A percentile compares a stretch with the other conserved stretches of the same genome.
Conservation (phyloP, 352 stramenopile genomes). For the Phytophthora multivora region DNA sequence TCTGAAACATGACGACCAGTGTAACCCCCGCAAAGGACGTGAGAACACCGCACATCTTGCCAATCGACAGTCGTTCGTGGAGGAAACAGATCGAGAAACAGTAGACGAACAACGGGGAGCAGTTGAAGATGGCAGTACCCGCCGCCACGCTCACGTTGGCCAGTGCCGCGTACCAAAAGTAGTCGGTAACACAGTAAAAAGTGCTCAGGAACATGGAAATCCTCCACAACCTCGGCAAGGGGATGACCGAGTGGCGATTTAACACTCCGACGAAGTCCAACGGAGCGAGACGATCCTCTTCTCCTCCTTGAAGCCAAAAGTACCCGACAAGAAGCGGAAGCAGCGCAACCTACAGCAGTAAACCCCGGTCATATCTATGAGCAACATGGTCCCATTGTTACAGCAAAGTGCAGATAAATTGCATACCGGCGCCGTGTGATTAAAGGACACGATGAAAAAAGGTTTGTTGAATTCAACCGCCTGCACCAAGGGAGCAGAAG, state of each 20-base stretch:
- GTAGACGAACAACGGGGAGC: conserved; percentile 67
- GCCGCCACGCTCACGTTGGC: conserved; percentile 53
- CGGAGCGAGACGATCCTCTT: conserved; percentile 13
- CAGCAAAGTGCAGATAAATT: background rate
- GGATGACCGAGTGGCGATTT: conserved; percentile 42
- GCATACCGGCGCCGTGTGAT: conserved; percentile 45
- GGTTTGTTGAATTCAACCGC: conserved; percentile 47
- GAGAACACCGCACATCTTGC: conserved; percentile 51
- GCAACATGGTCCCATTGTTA: background rate
- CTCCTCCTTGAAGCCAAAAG: conserved; percentile 31
- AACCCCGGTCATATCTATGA: background rate
- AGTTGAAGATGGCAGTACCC: conserved; percentile 63
- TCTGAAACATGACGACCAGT: conserved; percentile 54
- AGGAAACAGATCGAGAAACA: conserved; percentile 70
- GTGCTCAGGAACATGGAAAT: conserved; percentile 43
- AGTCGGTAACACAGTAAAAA: conserved; percentile 59
- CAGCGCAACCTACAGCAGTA: conserved; percentile 33
- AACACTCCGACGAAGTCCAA: conserved; percentile 26
- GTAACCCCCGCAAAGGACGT: conserved; percentile 53
- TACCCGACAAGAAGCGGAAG: conserved; percentile 42
- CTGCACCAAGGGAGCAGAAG: background rate
- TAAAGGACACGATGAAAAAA: conserved; percentile 68
- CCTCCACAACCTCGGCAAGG: conserved; percentile 22
- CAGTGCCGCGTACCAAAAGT: conserved; percentile 68
- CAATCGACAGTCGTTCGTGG: conserved; percentile 40